Evolutionary conservation across 495 filamentous ascomycete genomes (phyloP), one percentile per base, ranked within the genome.

Genomic region (Neurospora sp.): DNA sequence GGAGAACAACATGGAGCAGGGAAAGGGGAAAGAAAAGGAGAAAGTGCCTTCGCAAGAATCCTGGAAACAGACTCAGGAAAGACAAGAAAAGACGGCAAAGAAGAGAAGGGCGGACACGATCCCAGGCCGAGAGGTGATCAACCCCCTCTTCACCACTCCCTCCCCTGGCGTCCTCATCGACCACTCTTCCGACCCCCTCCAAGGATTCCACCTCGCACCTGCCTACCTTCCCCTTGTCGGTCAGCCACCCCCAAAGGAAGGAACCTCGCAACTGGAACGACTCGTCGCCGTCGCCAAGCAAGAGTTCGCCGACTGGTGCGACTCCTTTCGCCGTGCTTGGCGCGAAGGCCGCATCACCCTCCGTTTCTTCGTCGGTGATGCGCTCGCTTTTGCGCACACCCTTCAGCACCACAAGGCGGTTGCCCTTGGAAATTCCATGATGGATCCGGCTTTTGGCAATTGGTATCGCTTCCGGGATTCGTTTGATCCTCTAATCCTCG

Each of bases 131-230:
- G 35, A 37, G 35, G 20, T 59, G 20, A 70, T 75, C 16, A 82
- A 79, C 39, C 78, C 75, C 0, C 31, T 76, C 27, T 76, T 78
- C 73, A 69, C 53, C 3, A 72, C 72, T 3, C 27, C 68, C 4
- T 42, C 53, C 9, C n/a, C n/a, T 3, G 40, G 42, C 2, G 22
- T 61, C 8, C 70, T 48, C 37, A 70, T 80, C 68, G 72, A 80
- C 69, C 74, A 76, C 41, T 73, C 72, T 20, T 72, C 72, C 8
- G 76, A 79, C 22, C 79, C 79, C 12, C 68, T 78, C 45, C 35
- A 72, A 2, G 80, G 77, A 48, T 81, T 80, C 44, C 78, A 81
- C 72, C 72, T 79, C 53, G 72, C 78, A 14, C 71, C 79, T 27
- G 75, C 72, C 22, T 71, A 72, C 31, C 70, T 73, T 3, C 74